phyloP scores from a whole-genome alignment of 306 rosid genomes.

The Acacia crassicarpa region DNA sequence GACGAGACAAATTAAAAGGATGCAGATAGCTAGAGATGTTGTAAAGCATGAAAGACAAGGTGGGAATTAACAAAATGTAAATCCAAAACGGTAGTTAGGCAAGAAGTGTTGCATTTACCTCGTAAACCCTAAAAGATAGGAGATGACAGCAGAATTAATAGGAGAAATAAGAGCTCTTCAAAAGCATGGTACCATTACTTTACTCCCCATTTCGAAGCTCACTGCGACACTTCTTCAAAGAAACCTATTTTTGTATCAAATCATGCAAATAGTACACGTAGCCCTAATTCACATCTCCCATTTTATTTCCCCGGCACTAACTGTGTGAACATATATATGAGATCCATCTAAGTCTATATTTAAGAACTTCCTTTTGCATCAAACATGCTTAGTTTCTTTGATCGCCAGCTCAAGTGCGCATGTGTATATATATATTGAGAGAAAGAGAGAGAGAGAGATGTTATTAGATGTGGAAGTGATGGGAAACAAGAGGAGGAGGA shows the following conservation, averaged over 20 bases:
- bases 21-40: neutral
- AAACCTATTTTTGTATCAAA: slow-evolving; percentile 47
- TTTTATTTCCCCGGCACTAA: slow-evolving; percentile 62
- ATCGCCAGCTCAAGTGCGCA: neutral
- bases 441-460: slow-evolving; percentile 30
- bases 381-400: neutral
- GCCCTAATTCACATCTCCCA: slow-evolving; percentile 24
- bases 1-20: slow-evolving; percentile 1
- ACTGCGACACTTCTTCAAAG: slow-evolving; percentile 44
- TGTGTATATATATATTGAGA: no score
- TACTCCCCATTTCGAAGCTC: slow-evolving; percentile 50
- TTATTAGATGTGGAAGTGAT: slow-evolving; percentile 55
- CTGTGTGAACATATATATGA: slow-evolving; percentile 40
- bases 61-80: slow-evolving; percentile 27
- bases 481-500: slow-evolving; percentile 71
- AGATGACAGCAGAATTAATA: slow-evolving; percentile 55
- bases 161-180: slow-evolving; percentile 43
- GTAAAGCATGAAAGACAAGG: slow-evolving; percentile 39
- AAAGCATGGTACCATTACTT: slow-evolving; percentile 54
- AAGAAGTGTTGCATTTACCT: slow-evolving; percentile 51
- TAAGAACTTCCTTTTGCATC: slow-evolving; percentile 18
- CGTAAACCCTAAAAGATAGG: slow-evolving; percentile 30
- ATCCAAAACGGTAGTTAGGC: slow-evolving; percentile 58
- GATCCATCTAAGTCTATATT: neutral
- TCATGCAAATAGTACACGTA: slow-evolving; percentile 59